Percentiles rank a stretch among this genome's conserved stretches.
These are phyloP conservation scores for Penicillium concentricum DNA, from an alignment of 2,329 filamentous ascomycete genomes.

Conservation along the genomic window DNA sequence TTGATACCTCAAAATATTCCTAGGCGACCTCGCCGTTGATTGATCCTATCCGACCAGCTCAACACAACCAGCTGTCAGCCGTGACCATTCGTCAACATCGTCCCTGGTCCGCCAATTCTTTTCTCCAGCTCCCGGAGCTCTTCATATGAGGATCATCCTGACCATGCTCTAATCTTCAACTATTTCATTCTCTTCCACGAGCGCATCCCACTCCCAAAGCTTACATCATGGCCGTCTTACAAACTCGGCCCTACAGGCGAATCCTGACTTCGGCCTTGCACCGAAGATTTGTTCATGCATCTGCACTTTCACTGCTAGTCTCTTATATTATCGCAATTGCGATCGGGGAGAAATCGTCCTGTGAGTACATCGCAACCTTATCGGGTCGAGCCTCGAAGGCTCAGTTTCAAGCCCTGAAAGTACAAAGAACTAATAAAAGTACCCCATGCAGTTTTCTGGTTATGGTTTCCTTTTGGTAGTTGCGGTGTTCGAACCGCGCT, in stretches of 20 bases:
- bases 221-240: conserved; percentile 38
- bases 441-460: conserved; percentile 68
- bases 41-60: conserved; percentile 14
- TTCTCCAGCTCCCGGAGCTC: conserved; percentile 10
- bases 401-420: not conserved
- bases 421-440: not conserved
- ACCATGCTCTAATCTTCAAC: conserved; percentile 24
- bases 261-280: conserved; percentile 88
- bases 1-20: conserved; percentile 37
- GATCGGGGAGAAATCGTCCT: conserved; percentile 67
- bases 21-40: conserved; percentile 9
- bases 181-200: conserved; percentile 21
- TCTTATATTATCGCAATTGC: conserved; percentile 72
- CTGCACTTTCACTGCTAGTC: conserved; percentile 64
- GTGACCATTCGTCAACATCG: conserved; percentile 2
- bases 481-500: conserved; percentile 72
- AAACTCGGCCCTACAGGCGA: conserved; percentile 68
- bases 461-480: conserved; percentile 78
- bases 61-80: conserved; percentile 6
- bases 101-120: conserved; percentile 1
- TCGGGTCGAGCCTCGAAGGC: not conserved
- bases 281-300: conserved; percentile 77
- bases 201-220: conserved; percentile 24
- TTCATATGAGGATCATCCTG: conserved; percentile 15
- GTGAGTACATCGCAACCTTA: conserved; percentile 50